Percentiles rank a stretch among this genome's conserved stretches.
Evolutionary conservation across 1,139 yeast genomes (phyloP).

Genomic region (Trichomonascaceae sp.): DNA sequence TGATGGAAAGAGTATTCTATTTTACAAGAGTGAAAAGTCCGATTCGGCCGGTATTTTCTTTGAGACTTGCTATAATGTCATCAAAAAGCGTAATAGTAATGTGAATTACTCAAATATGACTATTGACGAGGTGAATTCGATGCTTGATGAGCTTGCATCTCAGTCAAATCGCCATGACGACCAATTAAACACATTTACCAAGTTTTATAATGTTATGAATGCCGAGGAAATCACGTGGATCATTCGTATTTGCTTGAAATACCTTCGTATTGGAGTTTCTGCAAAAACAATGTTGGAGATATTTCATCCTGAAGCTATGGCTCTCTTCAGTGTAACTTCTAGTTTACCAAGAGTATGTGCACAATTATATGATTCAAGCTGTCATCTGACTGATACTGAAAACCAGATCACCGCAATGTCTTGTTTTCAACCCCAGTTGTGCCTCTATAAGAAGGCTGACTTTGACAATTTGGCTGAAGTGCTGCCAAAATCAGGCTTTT

Average conservation of each 20-base stretch:
- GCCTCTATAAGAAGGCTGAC: slow-evolving; percentile 45
- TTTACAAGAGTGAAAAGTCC: slow-evolving; percentile 40
- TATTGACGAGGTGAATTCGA: slow-evolving; percentile 51
- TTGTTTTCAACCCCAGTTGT: slow-evolving; percentile 62
- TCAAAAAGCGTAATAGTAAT: slow-evolving; percentile 37
- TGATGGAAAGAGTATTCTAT: slow-evolving; percentile 41
- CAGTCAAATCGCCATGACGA: slow-evolving; percentile 20
- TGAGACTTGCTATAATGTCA: slow-evolving; percentile 34
- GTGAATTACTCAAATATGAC: slow-evolving; percentile 36
- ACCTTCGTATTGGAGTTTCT: slow-evolving; percentile 44
- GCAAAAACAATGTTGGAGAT: slow-evolving; percentile 54
- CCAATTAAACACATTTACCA: slow-evolving; percentile 38
- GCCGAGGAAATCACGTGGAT: slow-evolving; percentile 66
- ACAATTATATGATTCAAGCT: slow-evolving; percentile 42
- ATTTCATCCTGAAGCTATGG: slow-evolving; percentile 81
- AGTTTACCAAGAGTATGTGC: slow-evolving; percentile 57
- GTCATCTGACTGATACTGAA: slow-evolving; percentile 15
- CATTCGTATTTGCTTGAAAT: slow-evolving; percentile 54
- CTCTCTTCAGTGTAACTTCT: slow-evolving; percentile 60
- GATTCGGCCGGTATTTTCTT: slow-evolving; percentile 35
- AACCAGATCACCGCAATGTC: slow-evolving; percentile 30
- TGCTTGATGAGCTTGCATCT: slow-evolving; percentile 47
- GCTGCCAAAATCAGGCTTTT: slow-evolving; percentile 44
- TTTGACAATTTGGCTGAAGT: slow-evolving; percentile 45
- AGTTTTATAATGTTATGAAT: slow-evolving; percentile 51